These are phyloP conservation scores for Catunica adiposa DNA, from an alignment of 2,329 filamentous ascomycete species.

Conservation along the genomic window DNA sequence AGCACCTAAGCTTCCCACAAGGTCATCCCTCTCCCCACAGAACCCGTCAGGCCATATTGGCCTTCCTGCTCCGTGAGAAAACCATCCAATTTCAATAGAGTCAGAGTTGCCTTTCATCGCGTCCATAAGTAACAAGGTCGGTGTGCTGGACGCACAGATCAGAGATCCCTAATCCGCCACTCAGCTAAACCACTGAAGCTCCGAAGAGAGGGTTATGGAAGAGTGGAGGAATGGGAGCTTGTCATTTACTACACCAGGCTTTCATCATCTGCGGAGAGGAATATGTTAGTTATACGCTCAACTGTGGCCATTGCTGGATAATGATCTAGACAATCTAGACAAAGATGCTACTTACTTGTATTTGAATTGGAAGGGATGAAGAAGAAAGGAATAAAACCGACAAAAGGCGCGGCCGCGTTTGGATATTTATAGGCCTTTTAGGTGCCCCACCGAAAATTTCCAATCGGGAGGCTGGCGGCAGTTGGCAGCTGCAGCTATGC, in stretches of 20 bases:
- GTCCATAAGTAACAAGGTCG: constrained; percentile 96
- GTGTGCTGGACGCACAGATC: constrained; percentile 99
- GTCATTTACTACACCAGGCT: constrained; percentile 94
- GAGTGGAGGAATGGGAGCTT: constrained; percentile 45
- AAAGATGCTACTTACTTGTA: constrained; percentile 53
- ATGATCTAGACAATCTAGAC: constrained; percentile 15
- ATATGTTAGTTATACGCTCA: constrained; percentile 20
- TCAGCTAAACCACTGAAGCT: constrained; percentile 77
- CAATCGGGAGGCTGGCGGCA: background rate
- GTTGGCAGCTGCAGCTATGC: background rate
- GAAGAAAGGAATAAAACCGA: constrained; percentile 32
- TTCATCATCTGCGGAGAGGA: constrained; percentile 78
- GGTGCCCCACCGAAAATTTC: constrained; percentile 7
- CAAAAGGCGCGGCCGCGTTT: constrained; percentile 17
- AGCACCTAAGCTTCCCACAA: too few species aligned
- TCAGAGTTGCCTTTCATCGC: constrained; percentile 97
- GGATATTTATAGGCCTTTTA: constrained; percentile 4
- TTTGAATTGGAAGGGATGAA: constrained; percentile 98
- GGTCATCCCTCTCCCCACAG: too few species aligned
- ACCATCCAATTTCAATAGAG: constrained; percentile 21
- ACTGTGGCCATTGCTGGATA: constrained; percentile 3
- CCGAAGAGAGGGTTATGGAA: constrained; percentile 67
- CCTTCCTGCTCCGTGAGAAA: background rate
- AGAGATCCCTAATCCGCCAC: constrained; percentile 48
- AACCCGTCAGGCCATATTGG: too few species aligned